phyloP scores from a whole-genome alignment of 2,329 filamentous ascomycete species.

The Cladosporium sp. region DNA sequence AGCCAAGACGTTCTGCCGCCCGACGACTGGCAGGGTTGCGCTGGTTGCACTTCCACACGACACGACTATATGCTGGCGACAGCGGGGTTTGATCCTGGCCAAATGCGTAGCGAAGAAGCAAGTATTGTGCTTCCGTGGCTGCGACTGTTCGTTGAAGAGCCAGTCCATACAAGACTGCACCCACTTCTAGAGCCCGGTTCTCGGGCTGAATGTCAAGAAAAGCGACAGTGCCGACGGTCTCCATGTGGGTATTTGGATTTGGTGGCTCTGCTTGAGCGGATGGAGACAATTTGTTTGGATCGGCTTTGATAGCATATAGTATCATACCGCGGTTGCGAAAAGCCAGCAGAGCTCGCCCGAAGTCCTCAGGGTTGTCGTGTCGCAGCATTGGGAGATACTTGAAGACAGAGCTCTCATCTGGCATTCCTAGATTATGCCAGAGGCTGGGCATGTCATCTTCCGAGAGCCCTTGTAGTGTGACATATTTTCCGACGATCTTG shows the following conservation, averaged over 20 bases:
- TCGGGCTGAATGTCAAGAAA: slow-evolving; percentile 46
- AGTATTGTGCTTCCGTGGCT: slow-evolving; percentile 56
- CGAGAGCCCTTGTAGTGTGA: slow-evolving; percentile 16
- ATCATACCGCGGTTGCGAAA: slow-evolving; percentile 21
- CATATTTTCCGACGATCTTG: slow-evolving; percentile 12
- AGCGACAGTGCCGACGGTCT: slow-evolving; percentile 37
- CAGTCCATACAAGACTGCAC: slow-evolving; percentile 50
- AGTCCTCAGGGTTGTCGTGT: slow-evolving; percentile 27
- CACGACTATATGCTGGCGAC: slow-evolving; percentile 50
- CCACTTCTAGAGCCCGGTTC: slow-evolving; percentile 55
- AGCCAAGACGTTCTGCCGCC: slow-evolving; percentile 57
- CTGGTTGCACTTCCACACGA: slow-evolving; percentile 63
- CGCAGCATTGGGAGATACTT: slow-evolving; percentile 37
- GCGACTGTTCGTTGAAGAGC: slow-evolving; percentile 50
- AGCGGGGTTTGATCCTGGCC: slow-evolving; percentile 31
- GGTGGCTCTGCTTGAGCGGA: neutral
- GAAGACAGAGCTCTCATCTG: slow-evolving; percentile 30
- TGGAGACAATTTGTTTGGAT: slow-evolving; percentile 21
- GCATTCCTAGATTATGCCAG: slow-evolving; percentile 14
- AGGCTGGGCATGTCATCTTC: slow-evolving; percentile 15
- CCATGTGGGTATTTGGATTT: slow-evolving; percentile 25
- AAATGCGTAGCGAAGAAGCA: slow-evolving; percentile 53
- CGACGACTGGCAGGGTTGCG: slow-evolving; percentile 52
- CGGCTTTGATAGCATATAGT: slow-evolving; percentile 43
- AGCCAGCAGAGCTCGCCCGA: slow-evolving; percentile 14